Evolutionary conservation across 2,329 filamentous ascomycete species (phyloP).

Genomic region (Cytospora mali): DNA sequence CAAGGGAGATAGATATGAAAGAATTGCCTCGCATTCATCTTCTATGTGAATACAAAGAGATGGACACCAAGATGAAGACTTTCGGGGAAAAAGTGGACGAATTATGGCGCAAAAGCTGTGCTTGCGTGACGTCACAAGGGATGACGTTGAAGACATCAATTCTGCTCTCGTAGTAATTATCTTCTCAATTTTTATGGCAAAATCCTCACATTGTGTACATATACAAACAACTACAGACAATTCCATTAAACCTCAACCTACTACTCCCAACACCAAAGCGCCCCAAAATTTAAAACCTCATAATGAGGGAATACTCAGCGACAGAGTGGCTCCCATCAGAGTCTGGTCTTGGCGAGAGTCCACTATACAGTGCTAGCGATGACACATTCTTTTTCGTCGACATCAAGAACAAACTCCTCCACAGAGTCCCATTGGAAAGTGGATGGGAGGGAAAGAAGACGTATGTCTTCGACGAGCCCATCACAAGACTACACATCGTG

Average conservation of each 20-base stretch:
- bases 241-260: too few species aligned
- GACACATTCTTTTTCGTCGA: conserved; percentile 35
- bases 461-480: conserved; percentile 28
- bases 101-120: conserved; percentile 10
- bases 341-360: conserved; percentile 33
- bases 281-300: neutral
- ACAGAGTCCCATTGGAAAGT: conserved; percentile 28
- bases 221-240: neutral
- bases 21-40: too few species aligned
- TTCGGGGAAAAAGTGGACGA: neutral
- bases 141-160: neutral
- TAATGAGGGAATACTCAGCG: conserved; percentile 33
- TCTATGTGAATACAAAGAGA: neutral
- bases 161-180: neutral
- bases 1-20: too few species aligned
- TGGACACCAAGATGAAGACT: neutral
- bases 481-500: conserved; percentile 32
- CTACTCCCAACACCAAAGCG: neutral
- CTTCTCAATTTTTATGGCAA: neutral
- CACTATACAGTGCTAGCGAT: conserved; percentile 33
- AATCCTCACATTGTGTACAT: neutral
- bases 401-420: conserved; percentile 33
- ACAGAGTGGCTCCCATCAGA: conserved; percentile 33
- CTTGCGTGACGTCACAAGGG: conserved; percentile 13
- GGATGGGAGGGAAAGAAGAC: conserved; percentile 29